Evolutionary conservation across 2,329 filamentous ascomycete species (phyloP).

Genomic region (Phyllosticta paracitricarpa): DNA sequence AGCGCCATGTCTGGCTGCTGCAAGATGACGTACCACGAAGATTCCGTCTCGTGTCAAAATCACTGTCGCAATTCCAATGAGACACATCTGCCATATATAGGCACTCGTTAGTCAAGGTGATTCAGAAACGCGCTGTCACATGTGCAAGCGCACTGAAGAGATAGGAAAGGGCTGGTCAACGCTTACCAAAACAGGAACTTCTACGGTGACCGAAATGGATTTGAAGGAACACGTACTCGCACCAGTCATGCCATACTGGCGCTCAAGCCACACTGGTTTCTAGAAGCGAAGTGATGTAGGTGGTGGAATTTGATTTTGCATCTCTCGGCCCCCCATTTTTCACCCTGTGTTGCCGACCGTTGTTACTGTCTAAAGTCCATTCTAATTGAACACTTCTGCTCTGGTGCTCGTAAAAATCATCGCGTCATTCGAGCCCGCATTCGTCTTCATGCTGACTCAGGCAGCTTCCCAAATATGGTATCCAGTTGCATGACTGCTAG

Average conservation of each 20-base stretch:
- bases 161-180: background rate
- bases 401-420: background rate
- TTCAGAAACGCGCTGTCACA: background rate
- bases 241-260: background rate
- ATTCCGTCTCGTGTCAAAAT: background rate
- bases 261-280: background rate
- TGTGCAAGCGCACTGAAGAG: background rate
- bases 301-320: background rate
- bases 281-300: background rate
- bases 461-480: background rate
- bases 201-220: background rate
- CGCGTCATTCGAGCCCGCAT: background rate
- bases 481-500: background rate
- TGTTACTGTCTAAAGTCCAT: background rate
- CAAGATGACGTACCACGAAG: background rate
- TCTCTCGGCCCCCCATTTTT: background rate
- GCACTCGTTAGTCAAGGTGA: background rate
- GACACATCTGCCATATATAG: background rate
- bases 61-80: background rate
- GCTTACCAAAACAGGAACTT: background rate
- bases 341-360: background rate
- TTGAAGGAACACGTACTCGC: background rate
- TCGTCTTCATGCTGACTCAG: background rate
- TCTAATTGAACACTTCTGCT: background rate
- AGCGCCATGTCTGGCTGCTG: background rate